These are phyloP conservation scores for Suillus paluster DNA, from an alignment of 768 basidiomycete species.

Conservation along the genomic window DNA sequence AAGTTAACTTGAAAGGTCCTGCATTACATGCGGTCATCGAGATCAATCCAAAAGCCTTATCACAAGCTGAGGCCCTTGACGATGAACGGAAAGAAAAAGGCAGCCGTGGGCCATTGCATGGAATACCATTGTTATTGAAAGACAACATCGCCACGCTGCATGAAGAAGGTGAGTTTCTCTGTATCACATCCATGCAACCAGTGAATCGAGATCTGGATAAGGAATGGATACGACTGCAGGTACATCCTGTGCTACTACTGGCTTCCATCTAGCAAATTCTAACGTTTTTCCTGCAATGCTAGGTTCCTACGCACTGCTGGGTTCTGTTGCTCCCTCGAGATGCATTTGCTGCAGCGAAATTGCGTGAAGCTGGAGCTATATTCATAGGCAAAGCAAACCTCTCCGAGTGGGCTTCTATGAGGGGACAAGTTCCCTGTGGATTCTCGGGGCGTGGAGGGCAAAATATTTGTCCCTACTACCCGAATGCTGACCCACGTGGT, in stretches of 20 bases:
- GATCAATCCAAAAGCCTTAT: slow-evolving; percentile 55
- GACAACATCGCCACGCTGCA: slow-evolving; percentile 34
- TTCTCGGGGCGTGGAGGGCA: slow-evolving; percentile 54
- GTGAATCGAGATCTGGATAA: too few relatives aligned
- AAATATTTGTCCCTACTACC: slow-evolving; percentile 45
- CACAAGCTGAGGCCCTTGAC: slow-evolving; percentile 55
- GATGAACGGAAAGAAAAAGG: slow-evolving; percentile 45
- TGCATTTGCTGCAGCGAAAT: slow-evolving; percentile 35
- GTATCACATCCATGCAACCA: too few relatives aligned
- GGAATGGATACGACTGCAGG: too few relatives aligned
- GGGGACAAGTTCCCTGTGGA: slow-evolving; percentile 43
- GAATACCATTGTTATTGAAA: slow-evolving; percentile 57
- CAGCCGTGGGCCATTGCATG: slow-evolving; percentile 50
- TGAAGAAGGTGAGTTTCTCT: slow-evolving; percentile 18
- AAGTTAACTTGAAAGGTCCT: slow-evolving; percentile 68
- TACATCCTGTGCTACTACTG: too few relatives aligned
- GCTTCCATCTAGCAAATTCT: too few relatives aligned
- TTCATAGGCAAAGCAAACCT: slow-evolving; percentile 46
- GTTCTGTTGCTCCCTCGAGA: slow-evolving; percentile 24
- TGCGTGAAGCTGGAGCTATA: slow-evolving; percentile 40
- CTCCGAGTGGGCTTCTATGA: slow-evolving; percentile 48
- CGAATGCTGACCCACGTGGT: slow-evolving; percentile 44
- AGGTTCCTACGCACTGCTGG: slow-evolving; percentile 25
- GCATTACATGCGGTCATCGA: slow-evolving; percentile 63
- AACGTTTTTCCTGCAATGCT: too few relatives aligned